phyloP scores from a whole-genome alignment of 202 grass and related monocot species.

The Brachypodium distachyon region DNA sequence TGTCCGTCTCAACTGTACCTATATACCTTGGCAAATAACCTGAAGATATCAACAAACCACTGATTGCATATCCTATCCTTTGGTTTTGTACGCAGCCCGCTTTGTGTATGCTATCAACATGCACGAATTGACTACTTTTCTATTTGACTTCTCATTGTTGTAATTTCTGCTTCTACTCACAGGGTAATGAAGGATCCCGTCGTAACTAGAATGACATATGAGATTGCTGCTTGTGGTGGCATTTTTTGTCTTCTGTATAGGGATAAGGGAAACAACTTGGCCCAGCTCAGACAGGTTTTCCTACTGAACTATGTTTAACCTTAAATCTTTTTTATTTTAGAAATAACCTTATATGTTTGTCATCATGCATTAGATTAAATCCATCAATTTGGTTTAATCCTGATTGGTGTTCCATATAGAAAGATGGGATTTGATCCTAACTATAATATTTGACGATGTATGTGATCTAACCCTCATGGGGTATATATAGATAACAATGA shows the following conservation, averaged over 20 bases:
- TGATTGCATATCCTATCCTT: neutral
- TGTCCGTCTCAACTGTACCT: neutral
- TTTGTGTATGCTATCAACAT: neutral
- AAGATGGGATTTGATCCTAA: too few species aligned
- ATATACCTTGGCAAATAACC: neutral
- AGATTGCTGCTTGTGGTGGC: constrained; percentile 21
- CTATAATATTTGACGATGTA: too few species aligned
- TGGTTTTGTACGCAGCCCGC: neutral
- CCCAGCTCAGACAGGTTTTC: constrained; percentile 29
- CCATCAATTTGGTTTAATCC: neutral
- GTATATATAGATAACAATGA: too few species aligned
- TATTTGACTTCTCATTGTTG: neutral
- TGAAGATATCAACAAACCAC: constrained; percentile 1
- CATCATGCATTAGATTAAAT: neutral
- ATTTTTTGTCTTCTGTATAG: constrained; percentile 23
- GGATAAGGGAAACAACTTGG: constrained; percentile 18
- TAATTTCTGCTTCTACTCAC: neutral
- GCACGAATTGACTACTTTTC: neutral
- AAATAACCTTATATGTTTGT: constrained; percentile 1
- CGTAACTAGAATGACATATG: constrained; percentile 32
- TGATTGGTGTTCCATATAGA: neutral
- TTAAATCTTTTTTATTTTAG: too few species aligned
- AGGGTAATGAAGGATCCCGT: constrained; percentile 12
- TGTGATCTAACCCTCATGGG: too few species aligned
- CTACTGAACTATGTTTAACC: neutral